Evolutionary conservation across 192 early-diverging fungal species (phyloP).

Genomic region (Umbelopsis isabellina): DNA sequence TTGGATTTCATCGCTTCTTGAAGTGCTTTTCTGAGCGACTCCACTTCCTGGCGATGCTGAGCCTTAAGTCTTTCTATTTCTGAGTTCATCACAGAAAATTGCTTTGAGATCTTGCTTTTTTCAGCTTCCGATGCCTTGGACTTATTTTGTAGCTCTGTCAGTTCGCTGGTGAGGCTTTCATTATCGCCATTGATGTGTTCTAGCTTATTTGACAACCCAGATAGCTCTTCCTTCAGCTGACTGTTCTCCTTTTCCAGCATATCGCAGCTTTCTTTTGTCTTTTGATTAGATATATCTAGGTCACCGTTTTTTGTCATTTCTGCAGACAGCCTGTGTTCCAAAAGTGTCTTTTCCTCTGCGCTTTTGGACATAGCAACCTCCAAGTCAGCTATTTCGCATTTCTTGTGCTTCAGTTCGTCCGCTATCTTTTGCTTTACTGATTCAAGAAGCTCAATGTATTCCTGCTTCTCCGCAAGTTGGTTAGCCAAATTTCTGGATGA

Average conservation of each 20-base stretch:
- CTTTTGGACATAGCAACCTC: not conserved
- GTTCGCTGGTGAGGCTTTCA: not conserved
- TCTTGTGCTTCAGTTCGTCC: not conserved
- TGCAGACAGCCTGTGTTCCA: not conserved
- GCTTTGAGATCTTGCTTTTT: not conserved
- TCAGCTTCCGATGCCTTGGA: not conserved
- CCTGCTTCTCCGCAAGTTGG: not conserved
- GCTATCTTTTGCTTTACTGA: not conserved
- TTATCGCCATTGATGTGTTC: not conserved
- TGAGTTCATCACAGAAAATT: constrained; percentile 6
- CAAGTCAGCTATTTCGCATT: not conserved
- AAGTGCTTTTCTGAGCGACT: not conserved
- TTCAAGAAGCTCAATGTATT: not conserved
- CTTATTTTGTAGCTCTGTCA: not conserved
- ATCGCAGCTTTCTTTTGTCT: not conserved
- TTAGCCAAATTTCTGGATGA: not conserved
- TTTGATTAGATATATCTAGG: not conserved
- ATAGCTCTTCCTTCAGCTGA: not conserved
- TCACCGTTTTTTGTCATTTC: not conserved
- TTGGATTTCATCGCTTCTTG: not conserved
- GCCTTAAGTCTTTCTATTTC: not conserved
- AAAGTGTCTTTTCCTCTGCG: not conserved
- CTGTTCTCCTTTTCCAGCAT: not conserved
- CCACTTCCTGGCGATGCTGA: constrained; percentile 6
- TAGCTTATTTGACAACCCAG: not conserved